Percentiles rank a stretch among this genome's conserved stretches.
These are phyloP conservation scores for Gloeophyllum trabeum DNA, from an alignment of 768 basidiomycete genomes.

Conservation along the genomic window DNA sequence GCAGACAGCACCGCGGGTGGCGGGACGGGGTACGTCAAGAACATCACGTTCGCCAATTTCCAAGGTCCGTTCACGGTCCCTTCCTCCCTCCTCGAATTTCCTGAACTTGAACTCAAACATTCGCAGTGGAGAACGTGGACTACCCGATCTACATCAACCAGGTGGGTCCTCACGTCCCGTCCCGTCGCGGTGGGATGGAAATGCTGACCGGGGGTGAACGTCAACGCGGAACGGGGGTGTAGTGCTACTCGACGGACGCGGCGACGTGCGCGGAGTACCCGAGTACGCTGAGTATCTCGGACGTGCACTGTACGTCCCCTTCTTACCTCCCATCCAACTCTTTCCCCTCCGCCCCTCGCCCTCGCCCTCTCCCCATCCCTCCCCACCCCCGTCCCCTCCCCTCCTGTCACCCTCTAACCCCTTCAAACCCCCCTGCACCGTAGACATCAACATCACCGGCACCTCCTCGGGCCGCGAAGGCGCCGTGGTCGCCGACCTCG, in stretches of 20 bases:
- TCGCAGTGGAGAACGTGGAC: slow-evolving; percentile 26
- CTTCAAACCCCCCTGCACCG: background rate
- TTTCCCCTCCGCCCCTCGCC: background rate
- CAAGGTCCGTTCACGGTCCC: slow-evolving; percentile 14
- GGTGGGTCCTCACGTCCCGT: slow-evolving; percentile 8
- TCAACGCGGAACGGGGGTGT: too few relatives aligned
- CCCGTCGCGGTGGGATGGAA: too few relatives aligned
- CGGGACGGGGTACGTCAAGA: slow-evolving; percentile 27
- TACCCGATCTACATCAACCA: slow-evolving; percentile 29
- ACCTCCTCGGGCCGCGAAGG: slow-evolving; percentile 28
- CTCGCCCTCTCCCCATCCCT: background rate
- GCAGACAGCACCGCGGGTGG: slow-evolving; percentile 26
- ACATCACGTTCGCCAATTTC: slow-evolving; percentile 16
- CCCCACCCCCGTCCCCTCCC: too few relatives aligned
- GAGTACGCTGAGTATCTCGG: slow-evolving; percentile 24
- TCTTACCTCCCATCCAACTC: background rate
- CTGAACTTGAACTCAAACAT: slow-evolving; percentile 9
- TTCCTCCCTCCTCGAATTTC: slow-evolving; percentile 4
- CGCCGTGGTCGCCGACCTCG: slow-evolving; percentile 26
- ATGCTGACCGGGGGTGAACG: too few relatives aligned
- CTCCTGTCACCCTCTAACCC: too few relatives aligned
- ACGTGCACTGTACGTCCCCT: slow-evolving; percentile 25
- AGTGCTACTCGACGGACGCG: slow-evolving; percentile 27
- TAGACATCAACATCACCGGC: slow-evolving; percentile 29
- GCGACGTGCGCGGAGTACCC: slow-evolving; percentile 26